Evolutionary conservation across 257 asterid species (phyloP), one percentile per base, ranked within the genome.

Genomic region (Linderniella brevidens): DNA sequence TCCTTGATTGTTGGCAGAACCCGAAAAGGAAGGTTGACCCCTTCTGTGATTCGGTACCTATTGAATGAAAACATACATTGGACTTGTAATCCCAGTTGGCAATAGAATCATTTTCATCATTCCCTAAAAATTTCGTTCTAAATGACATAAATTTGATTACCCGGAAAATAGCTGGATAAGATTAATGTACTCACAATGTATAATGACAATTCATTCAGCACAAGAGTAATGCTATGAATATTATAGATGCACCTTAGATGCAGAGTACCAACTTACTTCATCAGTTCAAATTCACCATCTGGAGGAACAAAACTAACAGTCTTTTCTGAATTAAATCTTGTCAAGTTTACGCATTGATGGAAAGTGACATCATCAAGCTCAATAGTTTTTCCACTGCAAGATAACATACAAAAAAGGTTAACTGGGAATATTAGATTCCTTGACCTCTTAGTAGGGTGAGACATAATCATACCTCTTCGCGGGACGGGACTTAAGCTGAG

Each of bases 221-320:
- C n/a, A n/a, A n/a, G n/a, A n/a, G n/a, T n/a, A n/a, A n/a, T n/a
- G n/a, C n/a, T n/a, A n/a, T n/a, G n/a, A 25, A 25, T 25, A 25
- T 25, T 25, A 25, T 25, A 25, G 32, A 25, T 2, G 29, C 17
- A 14, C 4, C 3, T 13, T 1, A 35, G 4, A 2, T 6, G 5
- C 9, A 57, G 42, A 58, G 42, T n/a, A n/a, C n/a, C 48, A 61
- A 49, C 99, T 76, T 81, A 90, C 99, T 85, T 90, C 99, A 90
- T 90, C 79, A 90, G 60, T 75, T 90, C 99, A 61, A 90, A 90
- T 85, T 90, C 99, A 63, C 99, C 99, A 85, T 90, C 99, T 11
- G 99, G 99, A 45, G 99, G 99, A 71, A 90, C 99, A 71, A 90
- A 90, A 64, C 96, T 90, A 53, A 90, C 99, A 1, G 99, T 90